Evolutionary conservation across 306 rosid species (phyloP).

Genomic region (Rosa chinensis): DNA sequence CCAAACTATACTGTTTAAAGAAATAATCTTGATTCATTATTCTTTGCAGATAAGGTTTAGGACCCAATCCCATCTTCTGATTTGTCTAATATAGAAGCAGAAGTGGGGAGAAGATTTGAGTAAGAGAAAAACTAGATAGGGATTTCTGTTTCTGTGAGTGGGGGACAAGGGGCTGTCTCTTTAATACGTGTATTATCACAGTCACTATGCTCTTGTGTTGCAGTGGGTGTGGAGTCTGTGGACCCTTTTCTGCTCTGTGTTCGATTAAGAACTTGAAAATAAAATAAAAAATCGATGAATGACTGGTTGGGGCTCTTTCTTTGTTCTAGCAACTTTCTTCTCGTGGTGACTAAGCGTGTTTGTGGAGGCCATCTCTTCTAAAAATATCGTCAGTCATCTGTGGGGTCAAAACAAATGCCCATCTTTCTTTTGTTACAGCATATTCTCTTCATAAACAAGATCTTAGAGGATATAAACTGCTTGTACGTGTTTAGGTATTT

Average conservation of each 20-base stretch:
- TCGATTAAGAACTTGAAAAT: background rate
- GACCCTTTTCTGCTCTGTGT: conserved; percentile 20
- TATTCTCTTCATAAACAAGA: background rate
- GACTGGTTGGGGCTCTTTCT: conserved; percentile 23
- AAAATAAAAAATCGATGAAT: conserved; percentile 15
- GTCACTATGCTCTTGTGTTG: conserved; percentile 11
- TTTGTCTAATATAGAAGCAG: background rate
- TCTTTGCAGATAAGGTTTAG: conserved; percentile 22
- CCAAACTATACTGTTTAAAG: conserved; percentile 15
- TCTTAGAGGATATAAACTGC: background rate
- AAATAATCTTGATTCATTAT: conserved; percentile 11
- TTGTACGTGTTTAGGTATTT: background rate
- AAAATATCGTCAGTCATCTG: background rate
- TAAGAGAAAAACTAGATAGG: conserved; percentile 20
- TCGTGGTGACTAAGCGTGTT: background rate
- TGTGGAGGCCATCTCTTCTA: background rate
- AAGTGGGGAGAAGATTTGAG: conserved; percentile 22
- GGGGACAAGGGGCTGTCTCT: conserved; percentile 36
- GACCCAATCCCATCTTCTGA: conserved; percentile 14
- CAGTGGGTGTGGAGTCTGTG: conserved; percentile 13
- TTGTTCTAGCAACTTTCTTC: conserved; percentile 14
- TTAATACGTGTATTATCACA: conserved; percentile 18
- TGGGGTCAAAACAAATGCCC: conserved; percentile 27
- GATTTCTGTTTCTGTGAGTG: conserved; percentile 29
- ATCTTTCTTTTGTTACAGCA: conserved; percentile 16